Base-by-base conservation (phyloP, 2,329 filamentous ascomycete species). In the Xylaria sp. region DNA sequence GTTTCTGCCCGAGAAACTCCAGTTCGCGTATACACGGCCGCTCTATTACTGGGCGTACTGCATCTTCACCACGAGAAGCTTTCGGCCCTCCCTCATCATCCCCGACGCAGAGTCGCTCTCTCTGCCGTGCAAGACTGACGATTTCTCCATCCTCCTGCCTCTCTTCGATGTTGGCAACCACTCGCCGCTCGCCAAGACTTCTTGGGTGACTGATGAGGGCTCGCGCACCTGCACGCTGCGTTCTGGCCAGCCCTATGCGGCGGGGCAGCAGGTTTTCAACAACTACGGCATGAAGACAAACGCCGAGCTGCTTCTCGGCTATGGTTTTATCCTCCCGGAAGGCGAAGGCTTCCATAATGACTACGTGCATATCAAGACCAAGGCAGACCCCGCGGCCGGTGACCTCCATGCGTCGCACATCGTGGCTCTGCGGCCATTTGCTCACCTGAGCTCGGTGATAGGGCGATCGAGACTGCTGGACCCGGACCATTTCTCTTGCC, bases 251-350 rank as follows among this genome's bases (percentile, higher is more conserved):
- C 68, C 72, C 1, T 85, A 89, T 72, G 57, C 71, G 4, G 79
- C 86, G 0, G 88, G 89, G 0, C 78, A 87, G 34, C 86, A 89
- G 71, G 78, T 89, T 1, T 79, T 75, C 68, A 79, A 78, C 60
- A 93, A 92, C 77, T 94, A 94, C 75, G 91, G 91, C 34, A 78
- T 82, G 75, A 92, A 93, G 78, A 92, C 90, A 6, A 94, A 93
- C 74, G 90, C 90, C 67, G 90, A 93, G 79, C 81, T 91, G 27
- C 82, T 91, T 0, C 80, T 91, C 1, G 88, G 85, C 0, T 91
- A 91, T 74, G 88, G 88, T 2, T 91, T 91, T 75, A 82, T 86
- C 69, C 75, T 90, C 0, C 83, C 85, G 1, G 79, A 83, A 61
- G 82, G 81, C 0, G 77, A 79, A 0, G 77, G 74, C 4, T 78